Evolutionary conservation across 257 asterid genomes (phyloP).

Genomic region (Craterostigma plantagineum): DNA sequence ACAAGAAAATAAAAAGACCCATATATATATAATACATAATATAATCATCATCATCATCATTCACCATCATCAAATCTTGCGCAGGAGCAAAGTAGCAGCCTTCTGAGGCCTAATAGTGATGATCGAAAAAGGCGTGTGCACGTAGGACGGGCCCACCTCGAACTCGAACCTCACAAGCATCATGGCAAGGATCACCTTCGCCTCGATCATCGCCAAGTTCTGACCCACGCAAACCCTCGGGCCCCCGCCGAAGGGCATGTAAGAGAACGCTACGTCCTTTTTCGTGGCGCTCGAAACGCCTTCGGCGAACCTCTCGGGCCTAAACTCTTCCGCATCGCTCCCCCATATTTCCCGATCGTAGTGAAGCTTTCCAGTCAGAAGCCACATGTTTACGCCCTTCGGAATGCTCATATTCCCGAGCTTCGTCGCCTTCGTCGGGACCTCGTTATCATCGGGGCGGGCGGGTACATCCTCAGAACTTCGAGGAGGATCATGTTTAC

Average conservation of each 20-base stretch:
- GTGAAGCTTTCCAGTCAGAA: slow-evolving; percentile 11
- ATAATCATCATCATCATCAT: too few relatives aligned
- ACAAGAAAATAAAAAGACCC: too few relatives aligned
- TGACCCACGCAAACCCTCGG: slow-evolving; percentile 15
- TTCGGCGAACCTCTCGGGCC: slow-evolving; percentile 14
- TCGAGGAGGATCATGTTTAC: slow-evolving; percentile 14
- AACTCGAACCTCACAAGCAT: slow-evolving; percentile 9
- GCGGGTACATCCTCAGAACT: slow-evolving; percentile 17
- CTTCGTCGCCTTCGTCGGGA: slow-evolving; percentile 8
- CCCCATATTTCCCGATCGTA: slow-evolving; percentile 10
- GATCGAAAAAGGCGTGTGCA: slow-evolving; percentile 12
- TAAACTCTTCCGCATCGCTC: slow-evolving; percentile 18
- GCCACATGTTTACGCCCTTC: slow-evolving; percentile 5
- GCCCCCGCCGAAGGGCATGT: slow-evolving; percentile 20
- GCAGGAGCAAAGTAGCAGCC: slow-evolving; percentile 14
- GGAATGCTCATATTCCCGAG: slow-evolving; percentile 9
- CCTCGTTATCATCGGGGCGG: slow-evolving; percentile 7
- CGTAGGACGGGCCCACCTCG: slow-evolving; percentile 10
- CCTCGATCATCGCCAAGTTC: slow-evolving; percentile 12
- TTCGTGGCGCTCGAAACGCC: slow-evolving; percentile 16
- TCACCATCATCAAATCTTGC: slow-evolving; percentile 6
- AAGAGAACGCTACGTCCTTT: slow-evolving; percentile 10
- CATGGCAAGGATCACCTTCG: slow-evolving; percentile 10
- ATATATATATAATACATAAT: too few relatives aligned
- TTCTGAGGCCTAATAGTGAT: slow-evolving; percentile 13